phyloP scores from a whole-genome alignment of 2,329 filamentous ascomycete genomes.

The Xylariaceae sp. region DNA sequence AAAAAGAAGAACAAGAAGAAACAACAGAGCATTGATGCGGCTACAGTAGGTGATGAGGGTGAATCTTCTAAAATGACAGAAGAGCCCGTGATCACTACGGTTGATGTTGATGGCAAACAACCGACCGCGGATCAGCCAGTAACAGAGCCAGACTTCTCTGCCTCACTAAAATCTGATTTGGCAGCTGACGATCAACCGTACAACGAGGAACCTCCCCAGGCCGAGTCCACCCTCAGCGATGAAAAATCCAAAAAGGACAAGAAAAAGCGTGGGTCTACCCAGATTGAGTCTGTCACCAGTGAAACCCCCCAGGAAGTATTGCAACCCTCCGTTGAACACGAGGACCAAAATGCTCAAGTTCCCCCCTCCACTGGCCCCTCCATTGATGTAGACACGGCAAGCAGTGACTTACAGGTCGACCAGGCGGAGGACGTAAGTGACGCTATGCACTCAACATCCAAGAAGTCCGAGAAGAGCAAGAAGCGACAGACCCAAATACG shows the following conservation, averaged over 20 bases:
- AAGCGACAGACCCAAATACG: conserved; percentile 12
- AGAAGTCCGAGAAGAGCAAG: conserved; percentile 23
- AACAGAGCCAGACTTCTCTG: conserved; percentile 2
- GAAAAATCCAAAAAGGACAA: conserved; percentile 31
- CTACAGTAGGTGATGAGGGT: conserved; percentile 7
- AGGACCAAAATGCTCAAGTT: conserved; percentile 2
- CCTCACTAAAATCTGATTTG: conserved; percentile 2
- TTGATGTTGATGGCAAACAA: conserved; percentile 6
- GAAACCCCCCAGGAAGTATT: conserved; percentile 16
- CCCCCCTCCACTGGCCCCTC: conserved; percentile 6
- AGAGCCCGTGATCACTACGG: conserved; percentile 9
- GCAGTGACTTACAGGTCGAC: conserved; percentile 7
- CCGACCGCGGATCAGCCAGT: conserved; percentile 13
- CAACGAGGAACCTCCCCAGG: conserved; percentile 12
- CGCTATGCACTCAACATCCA: conserved; percentile 7
- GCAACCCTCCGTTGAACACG: conserved; percentile 8
- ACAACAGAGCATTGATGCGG: conserved; percentile 12
- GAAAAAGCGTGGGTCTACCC: conserved; percentile 22
- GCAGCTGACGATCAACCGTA: conserved; percentile 12
- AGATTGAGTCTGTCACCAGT: conserved; percentile 15
- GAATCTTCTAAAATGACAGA: conserved; percentile 7
- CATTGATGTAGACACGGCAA: conserved; percentile 2
- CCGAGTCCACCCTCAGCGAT: conserved; percentile 19
- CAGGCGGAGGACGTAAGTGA: conserved; percentile 4
- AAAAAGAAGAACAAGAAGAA: conserved; percentile 26